phyloP scores from a whole-genome alignment of 805 yeast genomes.

The Barnettozyma sp. region DNA sequence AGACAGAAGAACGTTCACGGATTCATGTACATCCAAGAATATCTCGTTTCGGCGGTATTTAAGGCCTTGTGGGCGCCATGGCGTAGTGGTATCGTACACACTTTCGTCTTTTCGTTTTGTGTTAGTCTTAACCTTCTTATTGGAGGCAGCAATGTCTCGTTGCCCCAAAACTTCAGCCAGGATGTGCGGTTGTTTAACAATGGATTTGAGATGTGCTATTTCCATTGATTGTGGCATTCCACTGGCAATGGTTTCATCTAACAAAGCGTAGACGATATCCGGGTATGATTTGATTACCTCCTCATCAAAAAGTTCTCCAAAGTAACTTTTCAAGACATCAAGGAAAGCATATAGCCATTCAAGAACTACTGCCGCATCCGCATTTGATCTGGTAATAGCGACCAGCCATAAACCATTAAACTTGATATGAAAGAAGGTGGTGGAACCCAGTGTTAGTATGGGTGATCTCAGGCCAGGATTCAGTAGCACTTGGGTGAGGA shows the following conservation, averaged over 20 bases:
- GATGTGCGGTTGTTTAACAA: slow-evolving; percentile 22
- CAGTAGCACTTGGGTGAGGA: slow-evolving; percentile 85
- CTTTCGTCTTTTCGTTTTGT: slow-evolving; percentile 1
- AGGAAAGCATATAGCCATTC: slow-evolving; percentile 70
- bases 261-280: slow-evolving; percentile 60
- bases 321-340: slow-evolving; percentile 40
- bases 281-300: slow-evolving; percentile 57
- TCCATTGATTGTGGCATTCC: slow-evolving; percentile 75
- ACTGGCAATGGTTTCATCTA: slow-evolving; percentile 70
- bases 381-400: slow-evolving; percentile 84
- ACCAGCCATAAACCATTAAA: slow-evolving; percentile 65
- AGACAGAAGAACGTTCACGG: slow-evolving; percentile 61
- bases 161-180: slow-evolving; percentile 5
- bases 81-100: slow-evolving; percentile 18
- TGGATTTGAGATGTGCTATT: slow-evolving; percentile 31
- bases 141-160: no score
- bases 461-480: slow-evolving; percentile 60
- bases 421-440: slow-evolving; percentile 77
- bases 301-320: slow-evolving; percentile 31
- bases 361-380: slow-evolving; percentile 71
- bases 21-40: slow-evolving; percentile 68
- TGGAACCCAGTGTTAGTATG: slow-evolving; percentile 80
- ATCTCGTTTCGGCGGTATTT: slow-evolving; percentile 80
- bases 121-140: no score
- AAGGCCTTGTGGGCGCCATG: slow-evolving; percentile 69